Evolutionary conservation across 164 flowering plant species (phyloP).

Genomic region (Nymphaea colorata): DNA sequence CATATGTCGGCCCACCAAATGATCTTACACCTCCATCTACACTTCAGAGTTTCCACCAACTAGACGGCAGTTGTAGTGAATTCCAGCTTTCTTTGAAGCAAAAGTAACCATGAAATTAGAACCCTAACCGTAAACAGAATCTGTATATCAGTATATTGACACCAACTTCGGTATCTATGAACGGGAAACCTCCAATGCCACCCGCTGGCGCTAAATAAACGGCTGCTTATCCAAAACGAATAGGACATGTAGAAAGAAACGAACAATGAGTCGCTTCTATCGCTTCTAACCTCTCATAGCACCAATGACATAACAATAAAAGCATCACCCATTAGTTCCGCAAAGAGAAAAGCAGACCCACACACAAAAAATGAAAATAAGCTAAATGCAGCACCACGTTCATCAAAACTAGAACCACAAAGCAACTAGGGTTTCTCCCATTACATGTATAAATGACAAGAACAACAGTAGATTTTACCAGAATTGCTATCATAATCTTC

Average conservation of each 20-base stretch:
- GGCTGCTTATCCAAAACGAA: too few relatives aligned
- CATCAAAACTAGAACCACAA: background rate
- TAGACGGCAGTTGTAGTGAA: too few relatives aligned
- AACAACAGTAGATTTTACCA: conserved; percentile 10
- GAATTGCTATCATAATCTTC: conserved; percentile 20
- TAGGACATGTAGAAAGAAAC: too few relatives aligned
- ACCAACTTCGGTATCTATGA: background rate
- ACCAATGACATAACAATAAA: too few relatives aligned
- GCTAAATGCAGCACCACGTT: conserved; percentile 6
- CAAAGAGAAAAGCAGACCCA: conserved; percentile 1
- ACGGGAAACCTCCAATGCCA: too few relatives aligned
- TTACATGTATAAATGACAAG: background rate
- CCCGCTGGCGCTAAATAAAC: too few relatives aligned
- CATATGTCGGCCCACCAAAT: too few relatives aligned
- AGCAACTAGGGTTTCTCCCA: background rate
- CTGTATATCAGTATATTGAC: background rate
- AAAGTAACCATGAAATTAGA: background rate
- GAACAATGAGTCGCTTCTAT: too few relatives aligned
- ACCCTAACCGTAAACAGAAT: background rate
- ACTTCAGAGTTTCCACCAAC: too few relatives aligned
- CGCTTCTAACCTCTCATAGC: too few relatives aligned
- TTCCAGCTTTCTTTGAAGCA: background rate
- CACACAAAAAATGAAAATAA: background rate
- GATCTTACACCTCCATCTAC: too few relatives aligned
- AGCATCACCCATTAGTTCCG: background rate